phyloP scores from a whole-genome alignment of 2,329 filamentous ascomycete genomes.

The Didymella sp. region DNA sequence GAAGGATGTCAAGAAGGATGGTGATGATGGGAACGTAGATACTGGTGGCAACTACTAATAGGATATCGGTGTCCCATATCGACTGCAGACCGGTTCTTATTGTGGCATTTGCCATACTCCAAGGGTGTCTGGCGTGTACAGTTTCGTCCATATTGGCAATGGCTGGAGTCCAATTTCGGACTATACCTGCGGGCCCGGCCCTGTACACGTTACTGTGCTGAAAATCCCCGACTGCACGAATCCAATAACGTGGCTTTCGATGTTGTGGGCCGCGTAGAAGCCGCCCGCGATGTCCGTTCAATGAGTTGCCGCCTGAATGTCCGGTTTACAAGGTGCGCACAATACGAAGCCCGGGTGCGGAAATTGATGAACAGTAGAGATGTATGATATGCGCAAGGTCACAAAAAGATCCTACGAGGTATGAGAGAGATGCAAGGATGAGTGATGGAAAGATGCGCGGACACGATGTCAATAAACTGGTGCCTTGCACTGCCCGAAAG shows the following conservation, averaged over 20 bases:
- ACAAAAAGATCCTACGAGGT: not conserved
- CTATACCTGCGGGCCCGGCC: constrained; percentile 9
- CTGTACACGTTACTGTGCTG: constrained; percentile 11
- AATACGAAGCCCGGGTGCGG: constrained; percentile 1
- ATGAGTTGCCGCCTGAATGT: constrained; percentile 9
- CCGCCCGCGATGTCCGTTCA: constrained; percentile 8
- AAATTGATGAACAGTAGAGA: not conserved
- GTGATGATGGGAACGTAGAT: not conserved
- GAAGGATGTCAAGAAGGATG: constrained; percentile 20
- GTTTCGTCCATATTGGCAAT: constrained; percentile 5
- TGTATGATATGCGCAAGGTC: not conserved
- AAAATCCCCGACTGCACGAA: not conserved
- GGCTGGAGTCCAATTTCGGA: constrained; percentile 5
- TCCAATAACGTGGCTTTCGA: constrained; percentile 2
- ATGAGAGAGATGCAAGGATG: not conserved
- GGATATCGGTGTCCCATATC: not conserved
- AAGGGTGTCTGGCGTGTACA: not conserved
- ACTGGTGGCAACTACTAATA: not conserved
- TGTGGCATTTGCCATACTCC: not conserved
- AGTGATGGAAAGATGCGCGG: not conserved
- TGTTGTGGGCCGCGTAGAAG: not conserved
- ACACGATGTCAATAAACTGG: constrained; percentile 10
- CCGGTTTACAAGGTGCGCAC: not conserved
- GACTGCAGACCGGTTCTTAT: constrained; percentile 1
- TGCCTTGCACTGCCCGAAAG: constrained; percentile 19